These are phyloP conservation scores for Oehlia diaphana DNA, from an alignment of 192 early-diverging fungal species.

Conservation along the genomic window DNA sequence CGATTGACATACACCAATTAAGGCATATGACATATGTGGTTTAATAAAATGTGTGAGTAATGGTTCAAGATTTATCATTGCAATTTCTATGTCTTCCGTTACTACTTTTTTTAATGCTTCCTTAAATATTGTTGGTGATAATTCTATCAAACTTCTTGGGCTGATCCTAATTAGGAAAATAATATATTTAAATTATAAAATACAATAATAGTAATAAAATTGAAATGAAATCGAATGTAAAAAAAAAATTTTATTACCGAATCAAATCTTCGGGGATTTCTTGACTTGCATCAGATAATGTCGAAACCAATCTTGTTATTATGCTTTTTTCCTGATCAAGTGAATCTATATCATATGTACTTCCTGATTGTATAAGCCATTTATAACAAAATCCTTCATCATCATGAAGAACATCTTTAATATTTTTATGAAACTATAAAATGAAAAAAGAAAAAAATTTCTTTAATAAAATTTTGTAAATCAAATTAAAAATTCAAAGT, in stretches of 20 bases:
- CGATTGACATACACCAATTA: conserved; percentile 25
- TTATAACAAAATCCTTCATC: conserved; percentile 20
- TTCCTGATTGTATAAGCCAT: conserved; percentile 12
- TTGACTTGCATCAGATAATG: neutral
- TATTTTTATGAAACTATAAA: conserved; percentile 24
- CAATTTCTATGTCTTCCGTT: neutral
- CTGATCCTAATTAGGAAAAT: neutral
- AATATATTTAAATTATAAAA: too few species aligned
- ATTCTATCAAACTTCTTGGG: conserved; percentile 14
- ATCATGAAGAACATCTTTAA: conserved; percentile 19
- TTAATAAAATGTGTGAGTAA: conserved; percentile 17
- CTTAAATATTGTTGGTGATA: conserved; percentile 28
- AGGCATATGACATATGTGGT: conserved; percentile 22
- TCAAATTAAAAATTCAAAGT: too few species aligned
- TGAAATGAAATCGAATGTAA: neutral
- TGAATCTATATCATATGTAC: neutral
- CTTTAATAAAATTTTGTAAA: neutral
- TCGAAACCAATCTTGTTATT: neutral
- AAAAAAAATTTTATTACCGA: neutral
- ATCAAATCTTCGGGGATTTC: conserved; percentile 12
- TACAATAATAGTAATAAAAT: too few species aligned
- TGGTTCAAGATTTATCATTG: neutral
- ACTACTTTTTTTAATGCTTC: neutral
- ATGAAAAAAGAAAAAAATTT: neutral
- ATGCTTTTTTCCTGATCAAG: neutral